A percentile compares a stretch with the other conserved stretches of the same genome.
These are phyloP conservation scores for Sordariomycetes sp. DNA, from an alignment of 2,329 filamentous ascomycete species.

Conservation along the genomic window DNA sequence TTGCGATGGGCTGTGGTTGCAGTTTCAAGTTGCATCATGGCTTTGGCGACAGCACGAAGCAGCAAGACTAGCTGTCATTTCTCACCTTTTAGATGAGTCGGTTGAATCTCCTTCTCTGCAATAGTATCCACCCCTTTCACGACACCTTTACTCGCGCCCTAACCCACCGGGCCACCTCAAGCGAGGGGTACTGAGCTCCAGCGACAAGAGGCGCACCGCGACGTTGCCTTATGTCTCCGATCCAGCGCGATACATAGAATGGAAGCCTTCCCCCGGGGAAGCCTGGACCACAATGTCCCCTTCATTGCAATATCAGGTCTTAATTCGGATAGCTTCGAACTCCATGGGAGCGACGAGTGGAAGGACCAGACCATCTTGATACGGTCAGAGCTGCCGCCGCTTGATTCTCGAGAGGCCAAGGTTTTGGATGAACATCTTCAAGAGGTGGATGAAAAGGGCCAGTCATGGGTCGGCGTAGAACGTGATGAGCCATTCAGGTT, in stretches of 20 bases:
- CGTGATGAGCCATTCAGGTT: conserved; percentile 48
- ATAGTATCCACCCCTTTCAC: no score
- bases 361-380: conserved; percentile 52
- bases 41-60: no score
- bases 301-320: conserved; percentile 77
- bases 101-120: no score
- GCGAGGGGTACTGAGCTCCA: no score
- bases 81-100: no score
- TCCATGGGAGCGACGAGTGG: conserved; percentile 38
- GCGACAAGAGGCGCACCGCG: no score
- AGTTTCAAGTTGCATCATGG: no score
- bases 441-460: conserved; percentile 51
- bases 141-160: no score
- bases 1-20: no score
- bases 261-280: conserved; percentile 73
- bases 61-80: no score
- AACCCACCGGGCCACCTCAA: no score
- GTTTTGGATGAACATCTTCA: conserved; percentile 58
- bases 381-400: conserved; percentile 59
- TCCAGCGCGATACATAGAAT: conserved; percentile 36
- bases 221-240: no score
- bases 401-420: conserved; percentile 57
- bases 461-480: conserved; percentile 58
- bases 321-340: conserved; percentile 27
- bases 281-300: conserved; percentile 80